phyloP scores from a whole-genome alignment of 768 basidiomycete species.

The Suillus fuscotomentosus region DNA sequence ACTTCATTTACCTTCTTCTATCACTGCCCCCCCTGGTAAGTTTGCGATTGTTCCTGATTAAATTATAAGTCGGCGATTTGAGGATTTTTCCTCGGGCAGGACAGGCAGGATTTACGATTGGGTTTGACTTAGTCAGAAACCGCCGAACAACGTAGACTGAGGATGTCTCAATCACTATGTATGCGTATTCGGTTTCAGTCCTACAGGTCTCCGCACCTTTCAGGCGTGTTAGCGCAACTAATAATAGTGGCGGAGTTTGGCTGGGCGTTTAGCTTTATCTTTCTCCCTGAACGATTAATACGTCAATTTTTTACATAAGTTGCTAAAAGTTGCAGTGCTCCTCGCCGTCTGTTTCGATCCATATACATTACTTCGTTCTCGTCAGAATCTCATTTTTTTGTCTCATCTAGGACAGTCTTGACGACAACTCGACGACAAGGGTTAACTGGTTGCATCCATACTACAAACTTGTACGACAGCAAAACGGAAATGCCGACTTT shows the following conservation, averaged over 20 bases:
- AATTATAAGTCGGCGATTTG: neutral
- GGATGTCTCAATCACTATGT: neutral
- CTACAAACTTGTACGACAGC: too few relatives aligned
- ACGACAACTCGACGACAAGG: neutral
- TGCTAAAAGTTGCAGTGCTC: too few relatives aligned
- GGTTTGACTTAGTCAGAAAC: neutral
- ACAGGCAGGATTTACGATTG: neutral
- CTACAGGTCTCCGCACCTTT: too few relatives aligned
- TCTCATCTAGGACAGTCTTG: neutral
- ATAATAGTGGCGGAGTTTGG: too few relatives aligned
- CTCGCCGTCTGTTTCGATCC: neutral
- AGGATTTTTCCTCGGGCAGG: neutral
- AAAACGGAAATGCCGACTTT: too few relatives aligned
- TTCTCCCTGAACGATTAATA: too few relatives aligned
- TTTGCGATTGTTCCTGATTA: neutral
- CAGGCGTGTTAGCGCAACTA: too few relatives aligned
- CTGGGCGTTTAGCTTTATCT: too few relatives aligned
- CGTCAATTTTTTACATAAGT: too few relatives aligned
- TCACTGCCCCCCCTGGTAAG: neutral
- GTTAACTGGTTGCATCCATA: neutral
- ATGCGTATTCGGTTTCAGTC: neutral
- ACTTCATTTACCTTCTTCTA: neutral
- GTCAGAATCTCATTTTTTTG: neutral
- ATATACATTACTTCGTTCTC: neutral
- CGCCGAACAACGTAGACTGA: neutral